Evolutionary conservation across 2,329 filamentous ascomycete genomes (phyloP), one percentile per base, ranked within the genome.

Genomic region (Stylonectria norvegica): DNA sequence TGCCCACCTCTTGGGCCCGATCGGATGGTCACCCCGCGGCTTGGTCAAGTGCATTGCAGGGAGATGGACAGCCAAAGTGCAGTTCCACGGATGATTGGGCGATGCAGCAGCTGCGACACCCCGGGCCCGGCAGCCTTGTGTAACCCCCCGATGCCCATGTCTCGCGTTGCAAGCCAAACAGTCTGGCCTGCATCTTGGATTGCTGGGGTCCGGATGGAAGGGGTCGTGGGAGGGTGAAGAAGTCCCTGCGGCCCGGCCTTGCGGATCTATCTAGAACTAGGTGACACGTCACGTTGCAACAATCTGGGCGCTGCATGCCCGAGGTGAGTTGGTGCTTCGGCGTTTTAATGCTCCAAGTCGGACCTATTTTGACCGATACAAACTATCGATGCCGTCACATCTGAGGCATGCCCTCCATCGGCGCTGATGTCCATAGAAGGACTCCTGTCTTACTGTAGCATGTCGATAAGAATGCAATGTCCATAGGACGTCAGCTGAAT

Each of bases 11-110:
- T 34, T 36, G 34, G 42, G 43, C 40, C 41, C 42, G 42, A 42
- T 41, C 27, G 31, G 33, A 27, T 33, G 43, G 50, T 47, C 40
- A 42, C 34, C 40, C 43, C 36, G 36, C 40, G 43, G 27, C 22
- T 22, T 41, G 42, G 50, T 52, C 47, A 29, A 42, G 36, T 45
- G 39, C 42, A 29, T 47, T 23, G 18, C 19, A 20, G 31, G n/a
- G n/a, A n/a, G n/a, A n/a, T n/a, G n/a, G n/a, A n/a, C n/a, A n/a
- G n/a, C n/a, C n/a, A n/a, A n/a, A n/a, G n/a, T n/a, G n/a, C n/a
- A n/a, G n/a, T n/a, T n/a, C n/a, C 40, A 37, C 36, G 27, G 38
- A 43, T 31, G 22, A 52, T 56, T 55, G 50, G 48, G 43, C 31
- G 40, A 42, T 38, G 38, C 29, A 30, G 29, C 40, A 32, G 45